Percentiles rank a stretch among this genome's conserved stretches.
These are phyloP conservation scores for Naganishia friedmannii DNA, from an alignment of 768 basidiomycete genomes.

Conservation along the genomic window DNA sequence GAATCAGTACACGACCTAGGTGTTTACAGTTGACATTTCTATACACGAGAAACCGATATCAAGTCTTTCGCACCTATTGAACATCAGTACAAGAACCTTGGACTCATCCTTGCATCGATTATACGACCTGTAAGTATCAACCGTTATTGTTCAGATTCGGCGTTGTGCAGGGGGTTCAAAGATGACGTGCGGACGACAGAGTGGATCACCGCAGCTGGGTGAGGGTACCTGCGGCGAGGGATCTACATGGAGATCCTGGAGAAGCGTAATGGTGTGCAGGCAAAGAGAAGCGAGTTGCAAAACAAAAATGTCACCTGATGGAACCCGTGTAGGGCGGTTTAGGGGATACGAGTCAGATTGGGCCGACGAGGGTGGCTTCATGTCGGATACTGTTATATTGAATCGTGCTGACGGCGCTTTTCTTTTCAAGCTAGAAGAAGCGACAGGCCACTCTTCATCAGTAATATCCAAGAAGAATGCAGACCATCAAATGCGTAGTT, in stretches of 20 bases:
- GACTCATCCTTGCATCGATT: background rate
- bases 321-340: background rate
- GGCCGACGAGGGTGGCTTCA: background rate
- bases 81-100: background rate
- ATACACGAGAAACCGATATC: background rate
- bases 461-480: slow-evolving; percentile 1
- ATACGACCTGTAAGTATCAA: slow-evolving; percentile 11
- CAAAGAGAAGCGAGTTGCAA: background rate
- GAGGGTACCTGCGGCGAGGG: background rate
- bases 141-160: background rate
- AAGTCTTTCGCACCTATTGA: background rate
- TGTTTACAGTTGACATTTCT: background rate
- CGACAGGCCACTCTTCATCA: background rate
- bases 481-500: slow-evolving; percentile 39
- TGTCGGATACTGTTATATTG: background rate
- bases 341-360: background rate
- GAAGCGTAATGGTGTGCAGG: background rate
- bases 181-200: background rate
- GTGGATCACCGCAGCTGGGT: background rate
- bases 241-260: background rate
- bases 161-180: background rate
- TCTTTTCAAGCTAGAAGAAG: background rate
- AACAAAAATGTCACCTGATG: background rate
- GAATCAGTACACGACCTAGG: background rate
- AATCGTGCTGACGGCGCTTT: background rate